phyloP scores from a whole-genome alignment of 768 basidiomycete species.

The Dioszegia aurantiaca region DNA sequence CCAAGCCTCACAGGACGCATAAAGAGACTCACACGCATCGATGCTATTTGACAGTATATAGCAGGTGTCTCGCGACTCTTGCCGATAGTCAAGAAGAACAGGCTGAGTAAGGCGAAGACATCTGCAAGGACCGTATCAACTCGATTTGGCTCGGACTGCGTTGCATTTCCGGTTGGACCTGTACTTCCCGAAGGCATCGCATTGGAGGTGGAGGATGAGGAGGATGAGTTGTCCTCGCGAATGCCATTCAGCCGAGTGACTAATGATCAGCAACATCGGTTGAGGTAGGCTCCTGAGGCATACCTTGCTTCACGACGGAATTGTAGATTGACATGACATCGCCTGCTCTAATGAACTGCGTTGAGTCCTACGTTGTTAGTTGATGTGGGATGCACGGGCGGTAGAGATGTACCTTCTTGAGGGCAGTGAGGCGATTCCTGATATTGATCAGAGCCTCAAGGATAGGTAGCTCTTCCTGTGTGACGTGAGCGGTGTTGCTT shows the following conservation, averaged over 20 bases:
- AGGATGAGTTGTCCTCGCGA: constrained; percentile 57
- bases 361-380: constrained; percentile 74
- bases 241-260: constrained; percentile 90
- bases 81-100: constrained; percentile 97
- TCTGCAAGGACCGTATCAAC: constrained; percentile 93
- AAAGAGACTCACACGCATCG: constrained; percentile 80
- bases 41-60: constrained; percentile 91
- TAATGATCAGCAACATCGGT: constrained; percentile 25
- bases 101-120: constrained; percentile 88
- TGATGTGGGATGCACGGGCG: neutral
- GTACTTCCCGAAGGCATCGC: constrained; percentile 1
- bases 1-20: neutral
- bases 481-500: constrained; percentile 5
- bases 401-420: constrained; percentile 41
- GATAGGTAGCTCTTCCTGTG: constrained; percentile 74
- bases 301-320: constrained; percentile 88
- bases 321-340: constrained; percentile 93
- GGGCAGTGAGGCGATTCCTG: constrained; percentile 82
- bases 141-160: constrained; percentile 61
- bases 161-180: constrained; percentile 9
- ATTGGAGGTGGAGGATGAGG: constrained; percentile 41
- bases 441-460: constrained; percentile 94
- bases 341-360: constrained; percentile 84
- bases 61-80: constrained; percentile 92
- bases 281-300: constrained; percentile 25